Percentiles rank a stretch among this genome's conserved stretches.
Conservation (phyloP, 2,329 filamentous ascomycete genomes). For the Cytospora chrysosperma region DNA sequence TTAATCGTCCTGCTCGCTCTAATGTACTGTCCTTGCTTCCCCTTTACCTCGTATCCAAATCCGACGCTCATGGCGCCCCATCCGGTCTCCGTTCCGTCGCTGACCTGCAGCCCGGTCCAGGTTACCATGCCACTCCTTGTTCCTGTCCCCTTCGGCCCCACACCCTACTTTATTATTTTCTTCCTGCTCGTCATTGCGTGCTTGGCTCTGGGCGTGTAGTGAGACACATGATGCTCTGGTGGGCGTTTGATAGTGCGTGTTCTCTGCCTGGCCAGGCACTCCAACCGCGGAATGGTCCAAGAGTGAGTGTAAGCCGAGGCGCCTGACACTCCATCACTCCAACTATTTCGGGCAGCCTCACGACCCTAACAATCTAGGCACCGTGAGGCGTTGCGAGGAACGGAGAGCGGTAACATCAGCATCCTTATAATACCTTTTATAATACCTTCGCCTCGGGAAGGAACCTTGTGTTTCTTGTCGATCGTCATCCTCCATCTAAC, state of each 20-base stretch:
- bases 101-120: not conserved
- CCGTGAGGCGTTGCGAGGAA: conserved; percentile 4
- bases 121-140: not conserved
- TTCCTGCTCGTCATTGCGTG: conserved; percentile 20
- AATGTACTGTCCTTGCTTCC: not conserved
- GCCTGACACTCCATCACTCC: conserved; percentile 13
- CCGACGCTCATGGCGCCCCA: not conserved
- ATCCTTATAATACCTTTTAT: conserved; percentile 24
- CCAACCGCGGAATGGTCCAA: conserved; percentile 13
- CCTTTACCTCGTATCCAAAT: not conserved
- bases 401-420: conserved; percentile 9
- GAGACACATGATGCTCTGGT: conserved; percentile 6
- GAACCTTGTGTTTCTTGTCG: conserved; percentile 2
- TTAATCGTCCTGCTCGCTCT: not conserved
- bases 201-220: conserved; percentile 14
- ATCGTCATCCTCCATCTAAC: conserved; percentile 7
- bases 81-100: not conserved
- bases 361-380: not conserved
- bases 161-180: conserved; percentile 9
- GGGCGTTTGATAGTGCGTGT: conserved; percentile 17
- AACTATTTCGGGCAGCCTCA: conserved; percentile 15
- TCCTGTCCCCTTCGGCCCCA: conserved; percentile 13
- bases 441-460: conserved; percentile 21
- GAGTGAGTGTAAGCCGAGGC: conserved; percentile 9
- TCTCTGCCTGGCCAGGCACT: conserved; percentile 9